These are phyloP conservation scores for Powellomyces hirtus DNA, from an alignment of 192 early-diverging fungal genomes.

Conservation along the genomic window DNA sequence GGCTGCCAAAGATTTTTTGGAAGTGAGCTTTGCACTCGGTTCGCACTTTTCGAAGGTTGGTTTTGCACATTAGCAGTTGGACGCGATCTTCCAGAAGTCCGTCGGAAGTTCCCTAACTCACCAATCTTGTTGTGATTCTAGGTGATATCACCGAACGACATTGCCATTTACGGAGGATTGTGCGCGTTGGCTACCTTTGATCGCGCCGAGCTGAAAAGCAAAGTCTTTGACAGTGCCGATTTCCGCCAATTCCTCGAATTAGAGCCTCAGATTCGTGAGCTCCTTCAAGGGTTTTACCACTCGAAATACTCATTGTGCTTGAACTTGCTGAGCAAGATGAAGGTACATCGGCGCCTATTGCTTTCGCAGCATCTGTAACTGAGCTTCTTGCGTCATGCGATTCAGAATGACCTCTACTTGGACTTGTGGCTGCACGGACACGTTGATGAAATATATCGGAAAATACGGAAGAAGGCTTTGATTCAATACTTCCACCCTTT, in stretches of 20 bases:
- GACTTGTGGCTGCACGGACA: slow-evolving; percentile 74
- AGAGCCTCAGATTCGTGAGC: slow-evolving; percentile 72
- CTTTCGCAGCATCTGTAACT: not conserved
- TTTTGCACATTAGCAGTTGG: no score
- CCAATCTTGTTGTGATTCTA: not conserved
- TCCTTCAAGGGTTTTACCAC: slow-evolving; percentile 71
- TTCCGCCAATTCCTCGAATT: slow-evolving; percentile 80
- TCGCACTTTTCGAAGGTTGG: slow-evolving; percentile 47
- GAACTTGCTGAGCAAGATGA: slow-evolving; percentile 61
- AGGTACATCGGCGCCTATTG: slow-evolving; percentile 39
- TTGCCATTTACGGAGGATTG: slow-evolving; percentile 77
- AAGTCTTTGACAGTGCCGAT: slow-evolving; percentile 69
- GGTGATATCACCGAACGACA: slow-evolving; percentile 71
- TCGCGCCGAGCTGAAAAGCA: slow-evolving; percentile 63
- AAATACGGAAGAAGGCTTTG: slow-evolving; percentile 73
- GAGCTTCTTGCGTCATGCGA: not conserved
- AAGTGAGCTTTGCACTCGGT: slow-evolving; percentile 53
- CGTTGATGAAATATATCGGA: slow-evolving; percentile 64
- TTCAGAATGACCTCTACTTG: slow-evolving; percentile 52
- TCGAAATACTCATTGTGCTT: slow-evolving; percentile 73
- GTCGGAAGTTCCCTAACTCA: slow-evolving; percentile 24
- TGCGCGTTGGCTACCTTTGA: slow-evolving; percentile 77
- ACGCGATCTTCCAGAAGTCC: not conserved
- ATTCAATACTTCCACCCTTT: slow-evolving; percentile 83
- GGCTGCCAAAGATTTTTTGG: slow-evolving; percentile 63